Conservation (phyloP, 306 rosid genomes). For the Gillenia trifoliata region DNA sequence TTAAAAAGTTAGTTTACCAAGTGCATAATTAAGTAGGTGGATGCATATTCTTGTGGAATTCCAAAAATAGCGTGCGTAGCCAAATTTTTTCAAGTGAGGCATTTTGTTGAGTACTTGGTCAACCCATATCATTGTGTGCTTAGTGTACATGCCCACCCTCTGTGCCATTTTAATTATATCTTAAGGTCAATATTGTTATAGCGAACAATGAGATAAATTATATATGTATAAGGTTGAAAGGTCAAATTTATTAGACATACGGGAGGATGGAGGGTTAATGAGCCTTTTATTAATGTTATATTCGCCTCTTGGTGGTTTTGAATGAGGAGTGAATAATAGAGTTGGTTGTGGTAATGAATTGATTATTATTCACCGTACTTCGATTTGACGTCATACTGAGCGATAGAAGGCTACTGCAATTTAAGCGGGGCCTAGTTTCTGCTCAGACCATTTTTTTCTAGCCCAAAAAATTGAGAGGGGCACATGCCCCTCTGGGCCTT, state of each 20-base stretch:
- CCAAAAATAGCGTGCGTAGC: not conserved
- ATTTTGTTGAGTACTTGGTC: too few relatives aligned
- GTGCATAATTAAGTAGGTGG: not conserved
- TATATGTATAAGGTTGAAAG: too few relatives aligned
- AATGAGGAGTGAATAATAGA: too few relatives aligned
- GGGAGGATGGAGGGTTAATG: not conserved
- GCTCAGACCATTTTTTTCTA: too few relatives aligned
- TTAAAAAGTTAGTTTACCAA: not conserved
- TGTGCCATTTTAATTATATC: not conserved
- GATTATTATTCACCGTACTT: too few relatives aligned
- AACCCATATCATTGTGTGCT: not conserved
- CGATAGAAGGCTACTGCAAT: too few relatives aligned
- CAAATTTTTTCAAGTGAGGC: not conserved
- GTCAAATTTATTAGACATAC: not conserved
- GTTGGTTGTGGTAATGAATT: too few relatives aligned
- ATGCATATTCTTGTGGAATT: not conserved
- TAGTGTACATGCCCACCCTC: not conserved
- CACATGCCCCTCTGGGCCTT: too few relatives aligned
- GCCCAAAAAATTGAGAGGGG: too few relatives aligned
- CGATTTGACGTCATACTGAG: too few relatives aligned
- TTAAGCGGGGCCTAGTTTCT: too few relatives aligned
- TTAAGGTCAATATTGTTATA: not conserved
- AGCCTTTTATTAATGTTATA: not conserved
- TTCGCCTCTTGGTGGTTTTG: too few relatives aligned
- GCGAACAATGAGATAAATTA: not conserved